Conservation (phyloP, 2,329 filamentous ascomycete species). For the Colletotrichum cordylinicola region DNA sequence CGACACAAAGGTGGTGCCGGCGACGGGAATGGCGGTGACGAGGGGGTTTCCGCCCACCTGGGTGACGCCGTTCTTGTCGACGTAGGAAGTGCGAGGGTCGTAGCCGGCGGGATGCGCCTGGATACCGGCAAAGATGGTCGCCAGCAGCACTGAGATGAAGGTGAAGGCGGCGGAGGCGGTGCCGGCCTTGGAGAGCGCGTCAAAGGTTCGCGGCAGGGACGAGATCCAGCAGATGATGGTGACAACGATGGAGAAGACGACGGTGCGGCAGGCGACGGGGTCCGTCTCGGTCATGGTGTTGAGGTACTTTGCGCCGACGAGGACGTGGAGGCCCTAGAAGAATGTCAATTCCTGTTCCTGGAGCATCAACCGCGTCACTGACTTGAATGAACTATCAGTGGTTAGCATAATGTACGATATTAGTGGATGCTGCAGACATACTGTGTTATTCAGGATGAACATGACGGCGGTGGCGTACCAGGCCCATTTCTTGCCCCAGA, state of each 20-base stretch:
- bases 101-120: conserved; percentile 77
- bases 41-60: conserved; percentile 63
- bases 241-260: conserved; percentile 78
- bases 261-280: conserved; percentile 72
- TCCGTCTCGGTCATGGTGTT: conserved; percentile 83
- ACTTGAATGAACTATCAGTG: conserved; percentile 9
- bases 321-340: conserved; percentile 74
- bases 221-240: conserved; percentile 77
- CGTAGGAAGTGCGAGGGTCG: conserved; percentile 49
- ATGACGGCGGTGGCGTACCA: conserved; percentile 77
- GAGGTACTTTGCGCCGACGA: conserved; percentile 85
- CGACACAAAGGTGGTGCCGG: conserved; percentile 77
- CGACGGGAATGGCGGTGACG: conserved; percentile 71
- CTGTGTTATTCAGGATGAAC: conserved; percentile 92
- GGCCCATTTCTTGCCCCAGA: conserved; percentile 80
- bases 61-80: conserved; percentile 29
- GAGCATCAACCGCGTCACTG: neutral
- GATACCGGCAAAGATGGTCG: conserved; percentile 81
- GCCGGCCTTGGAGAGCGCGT: conserved; percentile 78
- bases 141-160: conserved; percentile 85
- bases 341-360: neutral
- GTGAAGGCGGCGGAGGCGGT: conserved; percentile 85
- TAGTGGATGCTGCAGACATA: neutral
- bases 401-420: neutral
- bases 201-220: conserved; percentile 87